Base-by-base conservation (phyloP, 768 basidiomycete genomes). In the Exidia glandulosa region DNA sequence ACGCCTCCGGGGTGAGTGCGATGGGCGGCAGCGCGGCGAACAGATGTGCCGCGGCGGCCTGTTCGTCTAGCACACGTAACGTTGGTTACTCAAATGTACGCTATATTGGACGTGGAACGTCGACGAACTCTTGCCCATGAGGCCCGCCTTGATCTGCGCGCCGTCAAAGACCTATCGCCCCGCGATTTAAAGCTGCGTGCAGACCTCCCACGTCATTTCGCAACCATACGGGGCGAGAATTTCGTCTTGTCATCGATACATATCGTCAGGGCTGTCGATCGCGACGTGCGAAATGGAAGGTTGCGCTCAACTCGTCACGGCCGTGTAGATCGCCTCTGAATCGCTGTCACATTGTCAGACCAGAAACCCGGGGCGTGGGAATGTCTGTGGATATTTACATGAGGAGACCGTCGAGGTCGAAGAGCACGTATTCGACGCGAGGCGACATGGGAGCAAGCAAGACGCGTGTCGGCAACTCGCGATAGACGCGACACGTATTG, bases 21-120 rank as follows among this genome's bases (percentile, higher is more conserved):
- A 92, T 85, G 48, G 78, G 81, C 0, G 91, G 88, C 70, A 89
- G 90, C 72, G 80, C 86, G 4, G 88, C 85, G 57, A 90, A 80
- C 9, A 90, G 81, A 63, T 89, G 78, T n/a, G 74, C 71, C 2
- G 81, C 80, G 2, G 87, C 81, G 50, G 79, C 81, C 36, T 75
- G 71, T 73, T 87, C 85, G 60, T 86, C 91, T 88, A 67, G 13
- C 30, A 25, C 23, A 10, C 30, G n/a, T n/a, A n/a, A n/a, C 25
- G 48, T 56, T 19, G 41, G 5, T 10, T 7, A 29, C 36, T 45
- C 9, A 14, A n/a, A n/a, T n/a, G n/a, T 45, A 23, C 14, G 23
- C 23, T 14, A 45, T 14, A 45, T 7, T 31, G 7, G 29, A 60
- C 6, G 30, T 31, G 36, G 36, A 56, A 60, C 7, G 48, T 9